These are phyloP conservation scores for Silene uniflora DNA, from an alignment of 148 eudicot genomes.

Conservation along the genomic window DNA sequence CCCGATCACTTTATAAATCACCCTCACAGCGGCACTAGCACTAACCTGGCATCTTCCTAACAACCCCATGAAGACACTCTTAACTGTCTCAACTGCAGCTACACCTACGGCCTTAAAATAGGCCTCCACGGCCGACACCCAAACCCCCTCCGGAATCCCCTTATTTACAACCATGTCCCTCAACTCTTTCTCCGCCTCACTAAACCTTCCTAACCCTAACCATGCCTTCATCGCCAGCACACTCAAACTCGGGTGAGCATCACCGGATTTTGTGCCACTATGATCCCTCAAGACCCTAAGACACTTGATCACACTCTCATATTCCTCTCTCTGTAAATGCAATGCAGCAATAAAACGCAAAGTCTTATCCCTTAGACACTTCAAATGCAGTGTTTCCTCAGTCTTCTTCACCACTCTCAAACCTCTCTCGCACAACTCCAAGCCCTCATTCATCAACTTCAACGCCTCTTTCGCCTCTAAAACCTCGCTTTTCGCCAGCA, in stretches of 20 bases:
- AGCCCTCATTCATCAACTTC: conserved; percentile 80
- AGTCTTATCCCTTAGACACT: conserved; percentile 49
- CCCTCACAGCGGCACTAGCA: conserved; percentile 64
- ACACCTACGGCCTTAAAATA: conserved; percentile 80
- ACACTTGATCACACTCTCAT: conserved; percentile 87
- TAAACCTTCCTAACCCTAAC: conserved; percentile 74
- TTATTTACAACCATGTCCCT: conserved; percentile 69
- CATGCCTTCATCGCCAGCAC: conserved; percentile 96
- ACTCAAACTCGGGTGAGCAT: conserved; percentile 84
- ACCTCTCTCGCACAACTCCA: conserved; percentile 83
- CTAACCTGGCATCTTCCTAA: conserved; percentile 79
- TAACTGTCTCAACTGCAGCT: conserved; percentile 75
- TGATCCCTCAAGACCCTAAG: conserved; percentile 77
- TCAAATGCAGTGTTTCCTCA: conserved; percentile 56
- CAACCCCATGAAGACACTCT: conserved; percentile 75
- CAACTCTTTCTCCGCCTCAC: conserved; percentile 90
- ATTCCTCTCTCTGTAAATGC: conserved; percentile 81
- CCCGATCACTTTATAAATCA: conserved; percentile 68
- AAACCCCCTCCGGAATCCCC: conserved; percentile 78
- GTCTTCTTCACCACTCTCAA: conserved; percentile 57
- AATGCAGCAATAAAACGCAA: conserved; percentile 87
- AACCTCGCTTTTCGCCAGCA: conserved; percentile 42
- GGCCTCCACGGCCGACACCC: conserved; percentile 87
- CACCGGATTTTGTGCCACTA: conserved; percentile 29
- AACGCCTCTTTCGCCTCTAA: conserved; percentile 51